Evolutionary conservation across 2,329 filamentous ascomycete species (phyloP), one percentile per base, ranked within the genome.

Genomic region (Penicillium freii): DNA sequence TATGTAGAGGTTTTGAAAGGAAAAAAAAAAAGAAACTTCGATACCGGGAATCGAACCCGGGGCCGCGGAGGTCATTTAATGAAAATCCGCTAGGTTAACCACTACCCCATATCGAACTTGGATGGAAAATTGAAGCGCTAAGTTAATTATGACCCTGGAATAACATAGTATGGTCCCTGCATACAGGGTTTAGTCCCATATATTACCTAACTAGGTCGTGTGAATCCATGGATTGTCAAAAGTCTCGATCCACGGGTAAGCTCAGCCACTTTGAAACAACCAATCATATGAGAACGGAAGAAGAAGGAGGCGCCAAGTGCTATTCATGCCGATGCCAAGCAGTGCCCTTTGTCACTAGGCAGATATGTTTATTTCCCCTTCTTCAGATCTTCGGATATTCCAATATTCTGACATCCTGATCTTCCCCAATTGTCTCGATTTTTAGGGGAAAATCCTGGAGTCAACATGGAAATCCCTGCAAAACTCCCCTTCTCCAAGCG

Each of bases 401-500:
- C 2, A 5, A 11, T 39, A 10, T 39, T 39, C n/a, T 39, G 9
- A 39, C 7, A 10, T 39, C 10, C 11, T 31, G 29, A 48, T 33
- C 29, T 21, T 50, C 19, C 7, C 5, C 34, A 10, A 31, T 8
- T 21, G 17, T 23, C n/a, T 3, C 15, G n/a, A 8, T 34, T 33
- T 46, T 31, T 40, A 2, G 31, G 40, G 44, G 27, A 40, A 39
- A 29, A 6, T 36, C 19, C 21, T 36, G 6, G 8, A 42, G 23
- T 38, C 31, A 25, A 33, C 1, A 67, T 67, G 65, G 64, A 62
- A 50, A 38, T 67, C 25, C 73, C 73, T 21, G 58, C 62, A 40
- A 81, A 80, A 65, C 72, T 82, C 62, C 80, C 80, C 43, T 83
- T 83, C 71, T 81, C 80, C 21, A 82, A 81, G 71, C 80, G 80